These are phyloP conservation scores for Biscogniauxia marginata DNA, from an alignment of 2,329 filamentous ascomycete genomes.

Conservation along the genomic window DNA sequence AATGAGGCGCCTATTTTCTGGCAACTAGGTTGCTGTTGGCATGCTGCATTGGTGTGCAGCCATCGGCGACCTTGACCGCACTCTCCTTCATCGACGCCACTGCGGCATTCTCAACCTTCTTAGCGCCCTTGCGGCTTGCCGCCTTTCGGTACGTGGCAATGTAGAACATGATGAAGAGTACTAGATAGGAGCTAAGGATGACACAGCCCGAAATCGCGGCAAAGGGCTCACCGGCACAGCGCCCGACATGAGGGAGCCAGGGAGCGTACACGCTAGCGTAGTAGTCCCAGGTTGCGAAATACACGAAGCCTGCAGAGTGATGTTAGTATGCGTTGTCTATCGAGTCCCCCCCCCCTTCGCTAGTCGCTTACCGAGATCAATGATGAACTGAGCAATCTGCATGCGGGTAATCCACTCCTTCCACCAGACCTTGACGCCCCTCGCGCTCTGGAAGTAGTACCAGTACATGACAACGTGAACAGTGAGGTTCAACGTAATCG, in stretches of 20 bases:
- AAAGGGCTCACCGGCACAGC: conserved; percentile 74
- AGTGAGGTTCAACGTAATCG: conserved; percentile 83
- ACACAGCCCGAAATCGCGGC: conserved; percentile 72
- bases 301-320: conserved; percentile 62
- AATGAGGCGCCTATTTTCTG: conserved; percentile 11
- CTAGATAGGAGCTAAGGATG: conserved; percentile 72
- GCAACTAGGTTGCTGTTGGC: conserved; percentile 12
- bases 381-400: conserved; percentile 92
- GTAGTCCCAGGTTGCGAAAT: conserved; percentile 79
- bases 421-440: conserved; percentile 94
- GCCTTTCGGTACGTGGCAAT: conserved; percentile 70
- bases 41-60: conserved; percentile 26
- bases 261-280: conserved; percentile 71
- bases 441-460: conserved; percentile 99
- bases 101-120: conserved; percentile 15
- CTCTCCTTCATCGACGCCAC: conserved; percentile 26
- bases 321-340: conserved; percentile 6
- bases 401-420: conserved; percentile 98
- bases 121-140: conserved; percentile 42
- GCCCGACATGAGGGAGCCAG: conserved; percentile 66
- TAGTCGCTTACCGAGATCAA: conserved; percentile 74
- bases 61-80: conserved; percentile 24
- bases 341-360: too few species aligned
- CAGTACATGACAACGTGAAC: conserved; percentile 99
- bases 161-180: conserved; percentile 79